Conservation (phyloP, 2,329 filamentous ascomycete genomes). For the Dothidotthia symphoricarpi region DNA sequence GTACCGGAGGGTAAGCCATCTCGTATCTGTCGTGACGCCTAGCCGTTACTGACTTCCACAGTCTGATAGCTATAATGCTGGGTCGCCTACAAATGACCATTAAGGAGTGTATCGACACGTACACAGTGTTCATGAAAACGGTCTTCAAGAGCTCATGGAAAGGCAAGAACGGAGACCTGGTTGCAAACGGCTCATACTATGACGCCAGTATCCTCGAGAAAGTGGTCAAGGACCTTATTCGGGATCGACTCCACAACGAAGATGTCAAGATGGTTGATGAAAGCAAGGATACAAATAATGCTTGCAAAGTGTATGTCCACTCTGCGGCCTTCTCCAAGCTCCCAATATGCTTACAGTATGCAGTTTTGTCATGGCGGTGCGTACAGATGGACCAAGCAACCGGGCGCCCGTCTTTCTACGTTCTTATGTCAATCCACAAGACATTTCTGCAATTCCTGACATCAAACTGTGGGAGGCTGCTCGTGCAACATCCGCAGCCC, state of each 20-base stretch:
- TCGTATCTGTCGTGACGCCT: background rate
- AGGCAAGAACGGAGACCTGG: too few species aligned
- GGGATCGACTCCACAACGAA: too few species aligned
- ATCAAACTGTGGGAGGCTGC: constrained; percentile 8
- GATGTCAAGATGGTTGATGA: too few species aligned
- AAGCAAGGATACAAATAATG: too few species aligned
- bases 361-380: background rate
- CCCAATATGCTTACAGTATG: too few species aligned
- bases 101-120: constrained; percentile 12
- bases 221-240: too few species aligned
- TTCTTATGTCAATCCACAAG: background rate
- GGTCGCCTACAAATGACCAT: constrained; percentile 18
- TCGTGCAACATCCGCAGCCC: constrained; percentile 8
- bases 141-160: constrained; percentile 4
- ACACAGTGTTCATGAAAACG: constrained; percentile 2
- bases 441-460: background rate
- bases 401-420: background rate
- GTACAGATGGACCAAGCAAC: background rate
- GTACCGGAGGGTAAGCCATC: constrained; percentile 17
- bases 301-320: too few species aligned
- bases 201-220: too few species aligned
- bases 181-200: too few species aligned
- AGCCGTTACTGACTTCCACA: constrained; percentile 1
- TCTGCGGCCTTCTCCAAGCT: too few species aligned
- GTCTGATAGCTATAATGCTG: constrained; percentile 21